Percentiles rank a stretch among this genome's conserved stretches.
phyloP scores from a whole-genome alignment of 1,284 basidiomycete species.

The Papiliotrema nemorosa region DNA sequence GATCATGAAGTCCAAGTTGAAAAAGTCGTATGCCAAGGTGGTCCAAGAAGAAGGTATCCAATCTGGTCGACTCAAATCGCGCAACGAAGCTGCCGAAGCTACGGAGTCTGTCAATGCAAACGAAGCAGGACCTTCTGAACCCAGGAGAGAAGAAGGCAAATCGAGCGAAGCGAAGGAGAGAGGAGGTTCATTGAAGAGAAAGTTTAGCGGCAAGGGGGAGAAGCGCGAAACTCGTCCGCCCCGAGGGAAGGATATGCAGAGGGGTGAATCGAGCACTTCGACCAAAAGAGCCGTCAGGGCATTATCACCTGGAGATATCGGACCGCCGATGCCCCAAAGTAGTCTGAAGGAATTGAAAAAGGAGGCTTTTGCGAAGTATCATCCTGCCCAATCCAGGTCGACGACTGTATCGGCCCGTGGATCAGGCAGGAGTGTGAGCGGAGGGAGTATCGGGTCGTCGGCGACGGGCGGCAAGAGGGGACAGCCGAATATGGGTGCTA shows the following conservation, averaged over 20 bases:
- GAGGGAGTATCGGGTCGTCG: background rate
- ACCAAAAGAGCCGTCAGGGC: slow-evolving; percentile 26
- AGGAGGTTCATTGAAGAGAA: background rate
- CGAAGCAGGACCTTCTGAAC: background rate
- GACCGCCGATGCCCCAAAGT: slow-evolving; percentile 12
- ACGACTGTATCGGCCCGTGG: background rate
- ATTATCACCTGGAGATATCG: slow-evolving; percentile 16
- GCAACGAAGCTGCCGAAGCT: slow-evolving; percentile 6
- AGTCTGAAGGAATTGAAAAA: slow-evolving; percentile 32
- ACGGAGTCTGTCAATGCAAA: background rate
- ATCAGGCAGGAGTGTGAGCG: background rate
- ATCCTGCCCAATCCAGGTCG: slow-evolving; percentile 11
- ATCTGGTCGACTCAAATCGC: slow-evolving; percentile 28
- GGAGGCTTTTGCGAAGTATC: slow-evolving; percentile 40
- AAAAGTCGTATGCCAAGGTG: slow-evolving; percentile 53
- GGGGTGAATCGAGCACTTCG: too few relatives aligned
- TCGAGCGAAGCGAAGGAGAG: background rate
- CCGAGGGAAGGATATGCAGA: too few relatives aligned
- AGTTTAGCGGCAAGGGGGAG: background rate
- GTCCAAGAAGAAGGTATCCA: slow-evolving; percentile 50
- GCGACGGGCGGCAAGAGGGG: slow-evolving; percentile 30
- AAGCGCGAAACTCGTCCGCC: too few relatives aligned
- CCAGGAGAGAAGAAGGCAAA: too few relatives aligned
- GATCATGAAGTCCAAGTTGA: slow-evolving; percentile 54
- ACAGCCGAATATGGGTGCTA: slow-evolving; percentile 50